Conservation (phyloP, 2,329 filamentous ascomycete species). For the Talaromyces marneffei region DNA sequence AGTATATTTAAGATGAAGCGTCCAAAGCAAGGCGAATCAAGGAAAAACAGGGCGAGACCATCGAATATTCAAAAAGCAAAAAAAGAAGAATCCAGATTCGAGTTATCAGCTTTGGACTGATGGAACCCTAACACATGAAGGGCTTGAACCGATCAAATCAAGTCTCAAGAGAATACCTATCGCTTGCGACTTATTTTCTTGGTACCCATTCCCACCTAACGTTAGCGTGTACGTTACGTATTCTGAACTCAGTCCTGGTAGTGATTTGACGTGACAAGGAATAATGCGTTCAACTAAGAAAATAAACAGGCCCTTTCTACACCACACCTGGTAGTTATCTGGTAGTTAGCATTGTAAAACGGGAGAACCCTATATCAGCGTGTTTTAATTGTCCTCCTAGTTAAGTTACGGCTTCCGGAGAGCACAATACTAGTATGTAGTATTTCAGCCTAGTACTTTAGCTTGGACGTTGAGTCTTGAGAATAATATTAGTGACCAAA, state of each 20-base stretch:
- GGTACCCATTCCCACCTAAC: background rate
- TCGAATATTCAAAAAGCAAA: background rate
- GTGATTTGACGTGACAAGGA: background rate
- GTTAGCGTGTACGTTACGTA: background rate
- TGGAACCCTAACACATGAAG: background rate
- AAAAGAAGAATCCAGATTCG: background rate
- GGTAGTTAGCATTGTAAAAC: background rate
- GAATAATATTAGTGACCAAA: background rate
- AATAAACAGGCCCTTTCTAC: background rate
- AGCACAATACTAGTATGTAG: no score
- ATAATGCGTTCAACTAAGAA: background rate
- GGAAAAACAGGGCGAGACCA: slow-evolving; percentile 11
- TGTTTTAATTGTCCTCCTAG: background rate
- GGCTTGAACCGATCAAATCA: background rate
- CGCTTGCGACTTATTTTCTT: background rate
- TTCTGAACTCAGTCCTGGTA: background rate
- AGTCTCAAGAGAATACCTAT: background rate
- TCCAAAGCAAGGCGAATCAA: slow-evolving; percentile 9
- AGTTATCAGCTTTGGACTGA: background rate
- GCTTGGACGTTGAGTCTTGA: background rate
- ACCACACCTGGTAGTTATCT: background rate
- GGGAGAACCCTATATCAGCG: background rate
- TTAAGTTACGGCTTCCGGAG: background rate
- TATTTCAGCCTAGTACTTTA: background rate
- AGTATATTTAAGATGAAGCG: background rate